These are phyloP conservation scores for Oryza nivara DNA, from an alignment of 176 grass and related monocot species.

Conservation along the genomic window DNA sequence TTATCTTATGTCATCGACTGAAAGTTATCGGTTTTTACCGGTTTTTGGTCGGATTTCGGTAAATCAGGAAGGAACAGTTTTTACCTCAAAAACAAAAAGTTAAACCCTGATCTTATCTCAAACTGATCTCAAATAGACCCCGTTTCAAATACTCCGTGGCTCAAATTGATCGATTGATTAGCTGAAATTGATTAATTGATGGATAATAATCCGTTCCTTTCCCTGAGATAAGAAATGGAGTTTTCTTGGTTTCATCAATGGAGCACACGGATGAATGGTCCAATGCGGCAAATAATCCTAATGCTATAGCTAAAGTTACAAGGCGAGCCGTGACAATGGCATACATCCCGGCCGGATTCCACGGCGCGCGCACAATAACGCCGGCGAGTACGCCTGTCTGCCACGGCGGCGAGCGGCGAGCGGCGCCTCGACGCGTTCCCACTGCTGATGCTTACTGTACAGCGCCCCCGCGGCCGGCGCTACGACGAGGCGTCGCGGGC, in stretches of 20 bases:
- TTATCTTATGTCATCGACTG: no score
- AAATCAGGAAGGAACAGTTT: no score
- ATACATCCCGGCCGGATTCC: constrained; percentile 3
- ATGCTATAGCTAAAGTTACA: background rate
- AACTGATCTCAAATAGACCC: no score
- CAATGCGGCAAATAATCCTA: background rate
- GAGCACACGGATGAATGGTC: background rate
- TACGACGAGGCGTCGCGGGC: constrained; percentile 16
- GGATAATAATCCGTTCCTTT: background rate
- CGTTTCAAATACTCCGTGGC: no score
- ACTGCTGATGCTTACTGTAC: background rate
- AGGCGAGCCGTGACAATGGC: background rate
- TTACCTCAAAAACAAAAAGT: no score
- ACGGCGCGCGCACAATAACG: background rate
- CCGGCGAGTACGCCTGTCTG: background rate
- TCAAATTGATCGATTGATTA: no score
- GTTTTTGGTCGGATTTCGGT: no score
- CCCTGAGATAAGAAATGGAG: background rate
- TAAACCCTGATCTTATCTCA: no score
- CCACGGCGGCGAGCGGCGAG: no score
- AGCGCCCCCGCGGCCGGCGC: background rate
- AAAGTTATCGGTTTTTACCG: no score
- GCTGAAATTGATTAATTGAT: no score
- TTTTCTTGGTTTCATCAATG: background rate
- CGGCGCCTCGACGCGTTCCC: no score